A percentile compares a stretch with the other conserved stretches of the same genome.
Evolutionary conservation across 495 filamentous ascomycete genomes (phyloP).

Genomic region (Xylaria scruposa): DNA sequence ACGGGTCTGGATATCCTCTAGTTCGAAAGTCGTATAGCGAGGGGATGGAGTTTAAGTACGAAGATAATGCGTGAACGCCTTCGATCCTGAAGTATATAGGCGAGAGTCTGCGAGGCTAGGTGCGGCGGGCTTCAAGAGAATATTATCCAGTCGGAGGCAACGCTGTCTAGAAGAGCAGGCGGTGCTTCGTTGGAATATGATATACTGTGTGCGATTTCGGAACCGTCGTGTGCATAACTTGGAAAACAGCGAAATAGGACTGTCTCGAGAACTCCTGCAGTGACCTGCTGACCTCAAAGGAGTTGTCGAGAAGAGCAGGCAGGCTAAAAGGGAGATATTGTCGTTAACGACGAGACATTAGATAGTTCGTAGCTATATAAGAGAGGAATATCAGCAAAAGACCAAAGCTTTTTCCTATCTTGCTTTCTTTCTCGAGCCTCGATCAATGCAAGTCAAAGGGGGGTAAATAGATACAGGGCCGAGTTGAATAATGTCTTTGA

Average conservation of each 20-base stretch:
- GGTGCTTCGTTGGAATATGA: not conserved
- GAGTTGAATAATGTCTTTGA: not conserved
- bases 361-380: slow-evolving; percentile 39
- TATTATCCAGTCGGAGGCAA: slow-evolving; percentile 1
- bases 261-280: slow-evolving; percentile 77
- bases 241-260: slow-evolving; percentile 37
- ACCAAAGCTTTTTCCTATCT: slow-evolving; percentile 1
- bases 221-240: slow-evolving; percentile 26
- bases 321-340: slow-evolving; percentile 43
- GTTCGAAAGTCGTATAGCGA: not conserved
- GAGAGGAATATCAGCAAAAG: slow-evolving; percentile 41
- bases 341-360: slow-evolving; percentile 32
- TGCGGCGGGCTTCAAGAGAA: not conserved
- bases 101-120: not conserved
- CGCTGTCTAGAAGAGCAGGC: not conserved
- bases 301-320: slow-evolving; percentile 56
- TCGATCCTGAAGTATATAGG: not conserved
- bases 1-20: not conserved
- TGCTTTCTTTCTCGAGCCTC: slow-evolving; percentile 13
- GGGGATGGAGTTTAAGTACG: not conserved
- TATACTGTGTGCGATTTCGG: not conserved
- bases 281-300: slow-evolving; percentile 91
- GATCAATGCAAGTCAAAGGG: not conserved
- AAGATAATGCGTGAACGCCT: not conserved
- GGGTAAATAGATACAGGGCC: not conserved